phyloP scores from a whole-genome alignment of 2,329 filamentous ascomycete species.

The Claviceps pusilla region DNA sequence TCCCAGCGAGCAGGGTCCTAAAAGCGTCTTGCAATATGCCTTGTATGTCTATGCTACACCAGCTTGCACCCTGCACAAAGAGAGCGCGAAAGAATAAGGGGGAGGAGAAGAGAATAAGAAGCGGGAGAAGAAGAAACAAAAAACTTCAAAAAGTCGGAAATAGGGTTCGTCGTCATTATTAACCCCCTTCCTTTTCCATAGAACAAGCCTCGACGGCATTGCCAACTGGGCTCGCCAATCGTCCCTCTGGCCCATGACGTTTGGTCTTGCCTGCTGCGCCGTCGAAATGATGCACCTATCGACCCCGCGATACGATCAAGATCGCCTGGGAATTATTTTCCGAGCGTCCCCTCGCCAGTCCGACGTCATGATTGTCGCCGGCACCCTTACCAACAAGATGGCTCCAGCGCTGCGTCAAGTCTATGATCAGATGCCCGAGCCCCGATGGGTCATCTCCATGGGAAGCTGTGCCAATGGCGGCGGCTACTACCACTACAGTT shows the following conservation, averaged over 20 bases:
- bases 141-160: not conserved
- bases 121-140: no score
- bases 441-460: slow-evolving; percentile 74
- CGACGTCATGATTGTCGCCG: slow-evolving; percentile 87
- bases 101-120: no score
- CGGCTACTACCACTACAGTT: slow-evolving; percentile 79
- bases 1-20: slow-evolving; percentile 63
- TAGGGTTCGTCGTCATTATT: not conserved
- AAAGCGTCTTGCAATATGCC: slow-evolving; percentile 71
- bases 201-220: slow-evolving; percentile 63
- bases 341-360: slow-evolving; percentile 75
- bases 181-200: slow-evolving; percentile 17
- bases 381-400: slow-evolving; percentile 94
- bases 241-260: slow-evolving; percentile 80
- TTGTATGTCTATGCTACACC: slow-evolving; percentile 43
- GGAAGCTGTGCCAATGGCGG: slow-evolving; percentile 73
- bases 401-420: slow-evolving; percentile 77
- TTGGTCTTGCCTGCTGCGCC: slow-evolving; percentile 77
- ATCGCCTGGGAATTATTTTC: slow-evolving; percentile 81
- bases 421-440: slow-evolving; percentile 92
- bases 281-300: slow-evolving; percentile 89
- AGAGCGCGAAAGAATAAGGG: no score
- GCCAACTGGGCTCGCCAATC: slow-evolving; percentile 74
- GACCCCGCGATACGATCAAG: slow-evolving; percentile 77
- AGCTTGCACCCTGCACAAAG: no score